These are phyloP conservation scores for Ilyonectria destructans DNA, from an alignment of 2,329 filamentous ascomycete species.

Conservation along the genomic window DNA sequence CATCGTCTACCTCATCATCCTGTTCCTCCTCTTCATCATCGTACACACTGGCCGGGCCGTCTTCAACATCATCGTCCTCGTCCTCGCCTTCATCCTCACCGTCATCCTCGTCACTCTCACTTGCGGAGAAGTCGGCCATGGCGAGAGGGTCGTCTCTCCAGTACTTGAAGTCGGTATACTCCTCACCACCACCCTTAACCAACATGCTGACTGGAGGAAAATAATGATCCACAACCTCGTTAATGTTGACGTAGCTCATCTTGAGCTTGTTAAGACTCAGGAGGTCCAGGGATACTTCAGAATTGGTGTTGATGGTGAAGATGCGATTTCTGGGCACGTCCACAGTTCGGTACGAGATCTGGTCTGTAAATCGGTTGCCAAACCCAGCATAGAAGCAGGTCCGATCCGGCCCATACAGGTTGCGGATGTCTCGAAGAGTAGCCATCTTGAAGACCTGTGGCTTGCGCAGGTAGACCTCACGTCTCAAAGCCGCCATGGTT, in stretches of 20 bases:
- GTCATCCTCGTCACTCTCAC: constrained; percentile 74
- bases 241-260: constrained; percentile 97
- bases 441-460: constrained; percentile 99
- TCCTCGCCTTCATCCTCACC: constrained; percentile 75
- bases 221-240: constrained; percentile 97
- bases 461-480: constrained; percentile 95
- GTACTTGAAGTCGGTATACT: constrained; percentile 97
- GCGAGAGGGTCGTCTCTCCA: constrained; percentile 92
- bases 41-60: constrained; percentile 61
- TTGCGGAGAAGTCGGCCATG: constrained; percentile 90
- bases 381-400: constrained; percentile 98
- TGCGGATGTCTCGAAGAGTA: constrained; percentile 93
- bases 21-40: constrained; percentile 62
- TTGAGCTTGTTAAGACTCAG: constrained; percentile 94
- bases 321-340: constrained; percentile 96
- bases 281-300: constrained; percentile 93
- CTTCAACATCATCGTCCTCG: constrained; percentile 69
- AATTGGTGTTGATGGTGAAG: constrained; percentile 98
- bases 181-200: constrained; percentile 90
- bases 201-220: constrained; percentile 93
- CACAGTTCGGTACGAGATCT: constrained; percentile 94
- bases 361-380: constrained; percentile 96
- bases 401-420: constrained; percentile 82
- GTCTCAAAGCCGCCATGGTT: constrained; percentile 91
- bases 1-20: constrained; percentile 59